Base-by-base conservation (phyloP, 495 filamentous ascomycete species). In the Penicillium dipodomyicola region DNA sequence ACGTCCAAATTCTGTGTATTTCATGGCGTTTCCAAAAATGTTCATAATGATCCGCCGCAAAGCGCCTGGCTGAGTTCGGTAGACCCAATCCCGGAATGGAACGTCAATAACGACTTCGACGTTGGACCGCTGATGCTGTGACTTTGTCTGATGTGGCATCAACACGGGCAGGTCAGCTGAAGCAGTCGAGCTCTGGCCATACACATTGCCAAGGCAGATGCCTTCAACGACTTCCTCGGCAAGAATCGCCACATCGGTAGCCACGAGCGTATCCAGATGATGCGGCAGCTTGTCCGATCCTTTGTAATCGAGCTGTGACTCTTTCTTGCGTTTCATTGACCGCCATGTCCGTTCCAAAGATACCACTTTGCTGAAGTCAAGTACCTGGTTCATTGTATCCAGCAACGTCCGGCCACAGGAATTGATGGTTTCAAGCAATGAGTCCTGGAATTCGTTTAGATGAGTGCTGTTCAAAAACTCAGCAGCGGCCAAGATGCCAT, bases 41-140 rank as follows among this genome's bases (percentile, higher is more conserved):
- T 95, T 92, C 86, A 91, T 89, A 32, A 94, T 80, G 41, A 92
- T 81, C 3, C 90, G 82, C 17, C 87, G 80, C 39, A 91, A 70
- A 3, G 88, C 89, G 5, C 88, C 88, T 0, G 87, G 86, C 40
- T 92, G 86, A 0, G 84, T 83, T 5, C 75, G 74, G 67, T 89
- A 91, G 12, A 80, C 56, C 75, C 84, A 91, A 53, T 81, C 69
- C 40, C 82, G 77, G 17, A 75, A 73, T 22, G 83, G 78, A 43
- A 92, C 80, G 65, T 89, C 85, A 12, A 92, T 65, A 33, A 86
- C 74, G 30, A 91, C 80, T 14, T 81, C 76, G 5, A 88, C 79
- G 14, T 74, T 68, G 6, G 61, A 56, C 12, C 56, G 62, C 19
- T 54, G 23, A 17, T 23, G 48, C 23, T 44, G 37, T n/a, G 22